Evolutionary conservation across 805 yeast species (phyloP).

Genomic region (Metschnikowia vanudenii): DNA sequence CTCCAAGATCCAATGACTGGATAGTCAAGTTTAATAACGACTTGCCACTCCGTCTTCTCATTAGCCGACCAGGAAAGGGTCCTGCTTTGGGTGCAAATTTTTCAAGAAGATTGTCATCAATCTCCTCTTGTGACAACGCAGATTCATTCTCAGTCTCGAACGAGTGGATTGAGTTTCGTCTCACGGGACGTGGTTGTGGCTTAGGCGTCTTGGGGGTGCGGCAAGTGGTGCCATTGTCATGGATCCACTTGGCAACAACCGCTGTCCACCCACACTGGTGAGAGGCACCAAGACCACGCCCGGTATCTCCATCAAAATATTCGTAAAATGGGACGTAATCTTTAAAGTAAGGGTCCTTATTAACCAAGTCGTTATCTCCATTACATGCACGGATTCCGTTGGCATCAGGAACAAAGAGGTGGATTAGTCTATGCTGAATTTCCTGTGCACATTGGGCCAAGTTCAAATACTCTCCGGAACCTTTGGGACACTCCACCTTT

Average conservation of each 20-base stretch:
- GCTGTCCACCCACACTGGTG: slow-evolving; percentile 98
- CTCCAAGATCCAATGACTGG: slow-evolving; percentile 62
- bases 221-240: slow-evolving; percentile 78
- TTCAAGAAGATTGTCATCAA: slow-evolving; percentile 33
- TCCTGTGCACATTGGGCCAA: slow-evolving; percentile 90
- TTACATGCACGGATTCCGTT: slow-evolving; percentile 72
- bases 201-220: slow-evolving; percentile 41
- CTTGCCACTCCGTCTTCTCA: slow-evolving; percentile 72
- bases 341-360: slow-evolving; percentile 66
- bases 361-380: slow-evolving; percentile 56
- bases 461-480: slow-evolving; percentile 72
- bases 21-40: slow-evolving; percentile 68
- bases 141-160: slow-evolving; percentile 18
- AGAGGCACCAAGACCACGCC: slow-evolving; percentile 88
- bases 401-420: slow-evolving; percentile 67
- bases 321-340: slow-evolving; percentile 81
- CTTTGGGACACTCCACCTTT: slow-evolving; percentile 84
- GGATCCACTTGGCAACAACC: slow-evolving; percentile 85
- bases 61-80: slow-evolving; percentile 53
- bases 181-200: slow-evolving; percentile 16
- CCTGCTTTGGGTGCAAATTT: slow-evolving; percentile 45
- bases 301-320: slow-evolving; percentile 91
- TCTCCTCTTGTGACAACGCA: slow-evolving; percentile 22
- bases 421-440: slow-evolving; percentile 80
- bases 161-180: slow-evolving; percentile 31